These are phyloP conservation scores for Russula brevipes DNA, from an alignment of 768 basidiomycete species.

Conservation along the genomic window DNA sequence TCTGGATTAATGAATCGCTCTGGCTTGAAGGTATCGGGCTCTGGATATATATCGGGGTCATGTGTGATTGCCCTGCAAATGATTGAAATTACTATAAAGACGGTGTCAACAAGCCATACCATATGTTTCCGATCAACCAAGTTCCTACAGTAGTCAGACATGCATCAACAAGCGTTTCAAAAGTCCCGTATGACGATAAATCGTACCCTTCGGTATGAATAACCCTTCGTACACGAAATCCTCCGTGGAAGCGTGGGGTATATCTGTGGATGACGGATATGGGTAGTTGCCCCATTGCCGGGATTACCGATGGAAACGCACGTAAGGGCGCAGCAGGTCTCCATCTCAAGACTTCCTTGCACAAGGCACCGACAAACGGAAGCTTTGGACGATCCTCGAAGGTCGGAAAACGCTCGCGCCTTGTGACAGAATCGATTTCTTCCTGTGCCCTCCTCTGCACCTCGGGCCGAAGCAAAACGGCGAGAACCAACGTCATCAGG, in stretches of 20 bases:
- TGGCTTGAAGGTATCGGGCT: background rate
- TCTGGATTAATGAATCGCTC: slow-evolving; percentile 2
- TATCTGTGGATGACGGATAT: background rate
- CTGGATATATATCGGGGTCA: background rate
- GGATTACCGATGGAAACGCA: slow-evolving; percentile 1
- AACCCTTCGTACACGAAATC: slow-evolving; percentile 26
- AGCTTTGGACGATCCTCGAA: background rate
- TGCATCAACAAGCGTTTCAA: background rate
- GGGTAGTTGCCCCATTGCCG: background rate
- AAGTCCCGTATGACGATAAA: background rate
- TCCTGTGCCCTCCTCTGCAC: background rate
- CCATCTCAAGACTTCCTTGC: slow-evolving; percentile 16
- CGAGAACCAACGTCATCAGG: background rate
- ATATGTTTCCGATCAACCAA: slow-evolving; percentile 22
- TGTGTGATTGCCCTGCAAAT: background rate
- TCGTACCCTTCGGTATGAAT: slow-evolving; percentile 20
- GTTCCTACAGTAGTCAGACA: slow-evolving; percentile 9
- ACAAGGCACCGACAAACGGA: background rate
- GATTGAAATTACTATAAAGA: background rate
- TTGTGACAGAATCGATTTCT: background rate
- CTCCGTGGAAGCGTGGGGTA: slow-evolving; percentile 17
- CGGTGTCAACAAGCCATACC: slow-evolving; percentile 4
- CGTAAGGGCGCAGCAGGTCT: slow-evolving; percentile 14
- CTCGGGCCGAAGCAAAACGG: background rate
- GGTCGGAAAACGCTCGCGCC: background rate